A percentile compares a stretch with the other conserved stretches of the same genome.
Evolutionary conservation across 2,329 filamentous ascomycete species (phyloP).

Genomic region (Aspergillus hiratsukae): DNA sequence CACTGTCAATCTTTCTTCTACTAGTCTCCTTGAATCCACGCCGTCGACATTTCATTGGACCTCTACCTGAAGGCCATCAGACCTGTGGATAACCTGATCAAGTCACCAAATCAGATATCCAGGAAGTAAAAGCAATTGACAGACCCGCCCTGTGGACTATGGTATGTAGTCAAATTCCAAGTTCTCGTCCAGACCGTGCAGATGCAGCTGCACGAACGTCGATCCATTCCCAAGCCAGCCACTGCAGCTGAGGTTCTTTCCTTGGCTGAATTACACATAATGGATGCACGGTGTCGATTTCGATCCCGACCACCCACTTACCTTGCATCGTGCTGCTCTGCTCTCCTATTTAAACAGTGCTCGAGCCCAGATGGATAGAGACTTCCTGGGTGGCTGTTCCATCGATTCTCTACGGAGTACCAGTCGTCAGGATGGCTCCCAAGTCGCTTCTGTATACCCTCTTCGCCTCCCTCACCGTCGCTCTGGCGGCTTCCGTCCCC

Average conservation of each 20-base stretch:
- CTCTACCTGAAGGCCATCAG: neutral
- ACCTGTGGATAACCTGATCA: neutral
- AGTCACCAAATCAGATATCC: neutral
- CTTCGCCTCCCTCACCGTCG: conserved; percentile 18
- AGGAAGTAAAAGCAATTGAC: neutral
- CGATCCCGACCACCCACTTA: neutral
- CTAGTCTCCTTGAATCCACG: no score
- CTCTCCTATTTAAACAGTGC: neutral
- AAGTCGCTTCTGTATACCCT: conserved; percentile 20
- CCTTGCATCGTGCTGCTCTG: neutral
- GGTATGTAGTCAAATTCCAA: neutral
- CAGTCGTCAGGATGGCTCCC: conserved; percentile 12
- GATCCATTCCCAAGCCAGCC: neutral
- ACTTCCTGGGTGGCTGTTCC: neutral
- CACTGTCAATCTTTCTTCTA: no score
- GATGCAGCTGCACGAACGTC: neutral
- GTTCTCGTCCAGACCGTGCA: neutral
- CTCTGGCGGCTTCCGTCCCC: conserved; percentile 20
- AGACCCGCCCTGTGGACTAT: neutral
- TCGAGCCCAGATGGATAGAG: neutral
- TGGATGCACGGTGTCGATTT: neutral
- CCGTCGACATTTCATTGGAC: no score
- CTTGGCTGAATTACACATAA: neutral
- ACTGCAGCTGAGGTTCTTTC: neutral
- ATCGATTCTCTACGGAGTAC: neutral